Evolutionary conservation across 805 yeast species (phyloP), one percentile per base, ranked within the genome.

Genomic region (Zygosaccharomyces siamensis): DNA sequence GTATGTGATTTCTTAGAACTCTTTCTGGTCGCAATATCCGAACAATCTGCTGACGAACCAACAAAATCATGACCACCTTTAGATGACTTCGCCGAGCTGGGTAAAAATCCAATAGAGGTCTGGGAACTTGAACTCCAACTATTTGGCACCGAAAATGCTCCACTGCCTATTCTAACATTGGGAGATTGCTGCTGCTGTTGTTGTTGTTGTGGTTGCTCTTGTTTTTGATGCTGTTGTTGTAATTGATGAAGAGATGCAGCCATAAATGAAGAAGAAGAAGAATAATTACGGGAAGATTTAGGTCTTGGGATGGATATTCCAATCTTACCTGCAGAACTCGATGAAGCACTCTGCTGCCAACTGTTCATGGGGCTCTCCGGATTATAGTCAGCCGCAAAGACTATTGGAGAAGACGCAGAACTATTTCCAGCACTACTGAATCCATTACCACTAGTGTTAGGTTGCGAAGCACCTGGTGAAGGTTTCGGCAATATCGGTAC

Each of bases 401-500:
- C 53, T 47, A 67, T 51, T 26, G 68, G 68, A 2, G 67, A 62
- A 3, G 68, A 64, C 5, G 66, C 62, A 1, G 60, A 52, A 46
- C 67, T 65, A 38, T 62, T 60, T 12, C 52, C 54, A 12, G 60
- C 60, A 47, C 64, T 62, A 26, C 45, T 46, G 2, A 59, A 49
- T 20, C 51, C 48, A 30, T 39, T 49, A 12, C 45, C 12, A 26
- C 39, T 42, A 16, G 51, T 30, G 40, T 49, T 55, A 18, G 50
- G 49, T 37, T 48, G 48, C 12, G 57, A 18, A 5, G 56, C 45
- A 12, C 54, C 49, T 2, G 62, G 57, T n/a, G 63, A 53, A 21
- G 68, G 68, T 50, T 65, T 67, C 2, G 71, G 70, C 36, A 67
- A 46, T 24, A 67, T 67, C 1, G 70, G 70, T 2, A 67, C 66